These are phyloP conservation scores for Aspergillus terreus DNA, from an alignment of 2,329 filamentous ascomycete species.

Conservation along the genomic window DNA sequence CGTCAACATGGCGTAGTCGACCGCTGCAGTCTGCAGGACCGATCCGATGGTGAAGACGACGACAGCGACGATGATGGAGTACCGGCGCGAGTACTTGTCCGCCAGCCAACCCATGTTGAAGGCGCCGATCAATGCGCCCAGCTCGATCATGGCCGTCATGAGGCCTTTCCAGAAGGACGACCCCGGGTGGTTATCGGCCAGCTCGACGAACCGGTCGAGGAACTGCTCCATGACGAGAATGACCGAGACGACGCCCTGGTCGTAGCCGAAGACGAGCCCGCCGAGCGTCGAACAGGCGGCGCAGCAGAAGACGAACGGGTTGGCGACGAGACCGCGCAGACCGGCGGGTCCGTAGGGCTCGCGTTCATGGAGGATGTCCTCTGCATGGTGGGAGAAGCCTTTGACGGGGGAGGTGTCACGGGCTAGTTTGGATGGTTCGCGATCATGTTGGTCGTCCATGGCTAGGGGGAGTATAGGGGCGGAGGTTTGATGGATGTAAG, in stretches of 20 bases:
- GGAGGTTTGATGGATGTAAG: not conserved
- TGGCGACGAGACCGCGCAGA: constrained; percentile 46
- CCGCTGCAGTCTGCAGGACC: constrained; percentile 49
- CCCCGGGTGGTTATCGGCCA: constrained; percentile 36
- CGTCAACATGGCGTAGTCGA: constrained; percentile 50
- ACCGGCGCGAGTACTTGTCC: constrained; percentile 51
- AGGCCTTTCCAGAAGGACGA: constrained; percentile 42
- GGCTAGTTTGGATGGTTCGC: not conserved
- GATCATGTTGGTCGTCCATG: constrained; percentile 15
- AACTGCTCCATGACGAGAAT: constrained; percentile 54
- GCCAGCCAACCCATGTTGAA: constrained; percentile 49
- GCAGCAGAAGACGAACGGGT: constrained; percentile 50
- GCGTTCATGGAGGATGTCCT: constrained; percentile 25
- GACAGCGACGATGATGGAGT: constrained; percentile 51
- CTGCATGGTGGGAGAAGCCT: constrained; percentile 33
- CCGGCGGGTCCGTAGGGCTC: constrained; percentile 37
- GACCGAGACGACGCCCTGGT: constrained; percentile 43
- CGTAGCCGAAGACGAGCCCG: constrained; percentile 50
- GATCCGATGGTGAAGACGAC: constrained; percentile 51
- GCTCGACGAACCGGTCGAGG: constrained; percentile 42
- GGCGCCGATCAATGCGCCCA: constrained; percentile 49
- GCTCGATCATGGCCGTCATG: constrained; percentile 54
- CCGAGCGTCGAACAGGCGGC: constrained; percentile 50
- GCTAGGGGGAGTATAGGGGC: not conserved
- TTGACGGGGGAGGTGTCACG: constrained; percentile 12